Evolutionary conservation across 2,329 filamentous ascomycete genomes (phyloP).

Genomic region (Claviceps arundinis): DNA sequence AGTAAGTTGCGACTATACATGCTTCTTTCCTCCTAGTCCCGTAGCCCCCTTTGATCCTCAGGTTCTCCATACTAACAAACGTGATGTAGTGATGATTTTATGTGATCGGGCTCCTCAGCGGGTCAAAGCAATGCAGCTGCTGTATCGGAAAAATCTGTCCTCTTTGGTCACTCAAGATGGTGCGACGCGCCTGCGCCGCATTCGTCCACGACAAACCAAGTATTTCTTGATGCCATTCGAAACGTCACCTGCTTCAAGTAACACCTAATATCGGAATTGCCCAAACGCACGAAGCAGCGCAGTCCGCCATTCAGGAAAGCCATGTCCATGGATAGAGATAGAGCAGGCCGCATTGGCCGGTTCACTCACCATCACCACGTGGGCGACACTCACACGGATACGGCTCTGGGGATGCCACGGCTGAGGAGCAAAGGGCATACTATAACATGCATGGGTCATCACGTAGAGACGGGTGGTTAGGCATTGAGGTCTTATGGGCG

Average conservation of each 20-base stretch:
- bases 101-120: constrained; percentile 35
- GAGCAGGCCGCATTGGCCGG: no score
- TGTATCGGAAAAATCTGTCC: not conserved
- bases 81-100: constrained; percentile 52
- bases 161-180: not conserved
- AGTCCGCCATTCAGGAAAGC: not conserved
- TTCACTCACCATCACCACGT: not conserved
- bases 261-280: not conserved
- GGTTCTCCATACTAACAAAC: not conserved
- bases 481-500: not conserved
- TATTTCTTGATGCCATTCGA: no score
- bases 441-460: not conserved
- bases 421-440: not conserved
- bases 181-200: not conserved
- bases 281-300: not conserved
- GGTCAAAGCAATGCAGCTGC: not conserved
- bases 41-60: not conserved
- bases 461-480: not conserved
- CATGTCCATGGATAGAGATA: not conserved
- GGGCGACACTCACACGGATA: not conserved
- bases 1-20: constrained; percentile 42
- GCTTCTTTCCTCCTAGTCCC: not conserved
- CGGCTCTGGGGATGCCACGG: not conserved
- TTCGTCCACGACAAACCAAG: not conserved
- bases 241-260: not conserved